A percentile compares a stretch with the other conserved stretches of the same genome.
Conservation (phyloP, 495 filamentous ascomycete genomes). For the Ramalina peruviana region DNA sequence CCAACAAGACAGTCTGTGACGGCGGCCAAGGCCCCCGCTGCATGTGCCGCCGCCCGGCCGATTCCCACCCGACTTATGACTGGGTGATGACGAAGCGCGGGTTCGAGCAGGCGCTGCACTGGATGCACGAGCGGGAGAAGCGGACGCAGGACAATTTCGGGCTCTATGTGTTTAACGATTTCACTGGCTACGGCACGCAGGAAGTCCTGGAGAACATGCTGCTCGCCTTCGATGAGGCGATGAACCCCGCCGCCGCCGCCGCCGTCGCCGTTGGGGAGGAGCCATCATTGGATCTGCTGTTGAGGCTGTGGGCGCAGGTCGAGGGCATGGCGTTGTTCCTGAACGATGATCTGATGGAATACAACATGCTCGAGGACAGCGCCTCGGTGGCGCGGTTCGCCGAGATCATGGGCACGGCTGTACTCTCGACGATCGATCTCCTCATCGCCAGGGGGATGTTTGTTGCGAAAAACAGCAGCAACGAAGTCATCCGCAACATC, state of each 20-base stretch:
- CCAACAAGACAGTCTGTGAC: too few species aligned
- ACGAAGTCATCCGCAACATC: constrained; percentile 19
- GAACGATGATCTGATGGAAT: constrained; percentile 22
- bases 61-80: constrained; percentile 27
- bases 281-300: constrained; percentile 1
- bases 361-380: constrained; percentile 18
- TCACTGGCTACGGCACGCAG: constrained; percentile 21
- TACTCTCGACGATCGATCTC: constrained; percentile 20
- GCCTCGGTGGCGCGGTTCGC: constrained; percentile 10
- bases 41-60: constrained; percentile 24
- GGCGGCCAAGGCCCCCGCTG: constrained; percentile 10
- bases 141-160: constrained; percentile 24
- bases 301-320: too few species aligned
- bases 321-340: constrained; percentile 16
- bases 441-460: constrained; percentile 15
- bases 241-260: background rate
- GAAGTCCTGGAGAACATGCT: constrained; percentile 27
- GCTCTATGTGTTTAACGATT: constrained; percentile 31
- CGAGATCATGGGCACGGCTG: constrained; percentile 16
- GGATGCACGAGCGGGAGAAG: constrained; percentile 8
- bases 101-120: constrained; percentile 2
- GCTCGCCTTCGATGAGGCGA: too few species aligned
- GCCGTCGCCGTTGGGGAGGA: too few species aligned
- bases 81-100: constrained; percentile 27
- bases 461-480: constrained; percentile 1